These are phyloP conservation scores for Clavariopsis aquatica DNA, from an alignment of 495 filamentous ascomycete genomes.

Conservation along the genomic window DNA sequence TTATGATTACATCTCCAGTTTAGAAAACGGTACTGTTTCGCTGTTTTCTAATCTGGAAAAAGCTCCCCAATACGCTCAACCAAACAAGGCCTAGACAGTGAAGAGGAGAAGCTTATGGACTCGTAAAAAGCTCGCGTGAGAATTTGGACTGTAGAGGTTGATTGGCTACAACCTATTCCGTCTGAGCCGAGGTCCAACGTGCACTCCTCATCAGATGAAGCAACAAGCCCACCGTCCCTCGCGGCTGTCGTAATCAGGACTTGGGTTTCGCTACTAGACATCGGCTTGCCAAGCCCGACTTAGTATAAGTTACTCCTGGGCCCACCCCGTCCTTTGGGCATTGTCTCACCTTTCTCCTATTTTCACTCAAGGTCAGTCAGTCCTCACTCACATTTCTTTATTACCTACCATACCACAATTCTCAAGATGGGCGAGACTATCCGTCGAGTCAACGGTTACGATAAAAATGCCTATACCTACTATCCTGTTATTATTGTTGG, in stretches of 20 bases:
- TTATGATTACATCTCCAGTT: background rate
- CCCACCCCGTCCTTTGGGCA: background rate
- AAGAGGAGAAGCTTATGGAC: background rate
- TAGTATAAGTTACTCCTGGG: background rate
- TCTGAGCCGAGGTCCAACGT: background rate
- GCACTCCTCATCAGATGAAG: background rate
- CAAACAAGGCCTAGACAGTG: background rate
- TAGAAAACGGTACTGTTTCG: no score
- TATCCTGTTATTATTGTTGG: conserved; percentile 58
- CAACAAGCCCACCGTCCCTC: background rate
- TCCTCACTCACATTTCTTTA: background rate
- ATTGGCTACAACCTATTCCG: background rate
- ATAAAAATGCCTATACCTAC: conserved; percentile 56
- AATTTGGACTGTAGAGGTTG: background rate
- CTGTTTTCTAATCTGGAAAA: no score
- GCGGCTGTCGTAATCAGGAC: background rate
- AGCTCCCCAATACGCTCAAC: background rate
- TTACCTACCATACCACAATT: background rate
- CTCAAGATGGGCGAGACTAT: conserved; percentile 43
- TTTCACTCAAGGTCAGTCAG: background rate
- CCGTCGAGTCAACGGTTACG: conserved; percentile 51
- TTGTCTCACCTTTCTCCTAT: background rate
- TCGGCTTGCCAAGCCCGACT: no score
- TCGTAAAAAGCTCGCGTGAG: background rate
- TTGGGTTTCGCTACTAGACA: no score